Conservation (phyloP, 306 rosid species). For the Casuarina equisetifolia region DNA sequence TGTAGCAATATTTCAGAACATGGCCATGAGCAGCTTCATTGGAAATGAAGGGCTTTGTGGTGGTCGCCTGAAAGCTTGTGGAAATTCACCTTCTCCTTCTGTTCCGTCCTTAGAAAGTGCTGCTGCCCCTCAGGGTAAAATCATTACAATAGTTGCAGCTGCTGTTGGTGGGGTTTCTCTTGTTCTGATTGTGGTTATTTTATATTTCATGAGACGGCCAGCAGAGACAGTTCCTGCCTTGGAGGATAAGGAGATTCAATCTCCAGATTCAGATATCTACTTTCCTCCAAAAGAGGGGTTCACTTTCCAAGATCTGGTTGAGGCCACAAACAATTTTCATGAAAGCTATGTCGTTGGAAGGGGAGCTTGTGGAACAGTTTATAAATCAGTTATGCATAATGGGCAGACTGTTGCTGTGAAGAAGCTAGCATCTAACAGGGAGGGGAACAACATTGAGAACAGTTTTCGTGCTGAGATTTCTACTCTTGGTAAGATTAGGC, state of each 20-base stretch:
- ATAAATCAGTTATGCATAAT: constrained; percentile 70
- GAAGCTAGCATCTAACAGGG: constrained; percentile 85
- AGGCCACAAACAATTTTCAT: constrained; percentile 74
- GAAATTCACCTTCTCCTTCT: constrained; percentile 38
- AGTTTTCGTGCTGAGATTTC: constrained; percentile 87
- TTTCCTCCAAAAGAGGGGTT: constrained; percentile 82
- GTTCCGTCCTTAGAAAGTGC: constrained; percentile 16
- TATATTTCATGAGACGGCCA: constrained; percentile 68
- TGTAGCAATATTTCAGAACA: constrained; percentile 59
- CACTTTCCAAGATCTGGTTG: constrained; percentile 82
- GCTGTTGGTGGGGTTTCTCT: constrained; percentile 87
- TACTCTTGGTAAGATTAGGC: constrained; percentile 92
- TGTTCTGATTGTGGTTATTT: constrained; percentile 61
- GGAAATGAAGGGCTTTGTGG: constrained; percentile 88
- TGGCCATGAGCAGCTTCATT: constrained; percentile 61
- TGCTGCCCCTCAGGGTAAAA: constrained; percentile 50
- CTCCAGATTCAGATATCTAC: constrained; percentile 72
- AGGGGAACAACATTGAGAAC: constrained; percentile 74
- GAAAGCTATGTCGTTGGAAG: constrained; percentile 77
- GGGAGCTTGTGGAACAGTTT: constrained; percentile 96
- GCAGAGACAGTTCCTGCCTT: constrained; percentile 41
- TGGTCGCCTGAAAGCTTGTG: constrained; percentile 59
- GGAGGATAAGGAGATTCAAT: constrained; percentile 49
- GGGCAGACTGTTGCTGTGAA: constrained; percentile 86
- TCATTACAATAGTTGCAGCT: constrained; percentile 60